These are phyloP conservation scores for Cnidoscolus chayamansa DNA, from an alignment of 441 rosid species.

Conservation along the genomic window DNA sequence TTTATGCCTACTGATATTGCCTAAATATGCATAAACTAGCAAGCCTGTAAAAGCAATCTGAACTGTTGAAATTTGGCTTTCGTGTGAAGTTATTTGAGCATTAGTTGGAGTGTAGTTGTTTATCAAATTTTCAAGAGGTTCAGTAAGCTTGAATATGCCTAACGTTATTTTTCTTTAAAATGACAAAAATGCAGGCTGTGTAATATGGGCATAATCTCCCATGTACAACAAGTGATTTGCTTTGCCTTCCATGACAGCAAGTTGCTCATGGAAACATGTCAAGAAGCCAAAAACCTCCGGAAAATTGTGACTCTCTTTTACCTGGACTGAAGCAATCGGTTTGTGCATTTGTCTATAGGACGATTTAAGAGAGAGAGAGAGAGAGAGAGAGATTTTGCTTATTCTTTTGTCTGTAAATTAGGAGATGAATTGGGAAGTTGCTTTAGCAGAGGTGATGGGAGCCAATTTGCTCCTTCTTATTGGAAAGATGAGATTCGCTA, in stretches of 20 bases:
- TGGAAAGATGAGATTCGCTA: conserved; percentile 14
- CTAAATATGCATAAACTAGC: background rate
- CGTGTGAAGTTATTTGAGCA: background rate
- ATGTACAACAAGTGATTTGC: conserved; percentile 94
- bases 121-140: background rate
- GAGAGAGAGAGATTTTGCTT: conserved; percentile 9
- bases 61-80: background rate
- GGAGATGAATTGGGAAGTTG: conserved; percentile 7
- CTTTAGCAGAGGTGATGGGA: background rate
- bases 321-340: conserved; percentile 54
- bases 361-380: conserved; percentile 4
- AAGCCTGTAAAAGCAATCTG: background rate
- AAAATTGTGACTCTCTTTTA: conserved; percentile 89
- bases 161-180: background rate
- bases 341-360: conserved; percentile 14
- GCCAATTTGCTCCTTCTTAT: conserved; percentile 29
- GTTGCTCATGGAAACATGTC: conserved; percentile 93
- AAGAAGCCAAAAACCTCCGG: conserved; percentile 86
- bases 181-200: conserved; percentile 65
- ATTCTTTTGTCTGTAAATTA: conserved; percentile 19
- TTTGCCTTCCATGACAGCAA: conserved; percentile 94
- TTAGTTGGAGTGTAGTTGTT: background rate
- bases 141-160: background rate
- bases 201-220: conserved; percentile 89
- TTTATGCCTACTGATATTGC: background rate